Evolutionary conservation across 352 stramenopile genomes (phyloP).

Genomic region (Phytophthora multivora): DNA sequence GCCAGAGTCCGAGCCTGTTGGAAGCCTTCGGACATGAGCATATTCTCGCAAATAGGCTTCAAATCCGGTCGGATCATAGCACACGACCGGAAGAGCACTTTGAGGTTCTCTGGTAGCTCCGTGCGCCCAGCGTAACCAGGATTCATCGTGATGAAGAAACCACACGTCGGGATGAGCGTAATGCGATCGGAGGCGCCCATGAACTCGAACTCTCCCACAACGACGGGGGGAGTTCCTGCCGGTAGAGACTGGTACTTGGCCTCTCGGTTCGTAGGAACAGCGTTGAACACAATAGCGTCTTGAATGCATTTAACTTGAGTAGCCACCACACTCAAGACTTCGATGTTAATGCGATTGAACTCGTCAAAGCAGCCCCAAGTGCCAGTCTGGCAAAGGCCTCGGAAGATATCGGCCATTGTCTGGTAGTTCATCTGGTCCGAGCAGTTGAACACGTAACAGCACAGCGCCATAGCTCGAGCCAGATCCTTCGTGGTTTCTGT

Average conservation of each 20-base stretch:
- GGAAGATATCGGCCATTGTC: constrained; percentile 90
- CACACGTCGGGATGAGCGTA: constrained; percentile 86
- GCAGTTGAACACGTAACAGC: constrained; percentile 92
- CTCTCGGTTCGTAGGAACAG: constrained; percentile 94
- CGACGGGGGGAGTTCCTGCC: constrained; percentile 92
- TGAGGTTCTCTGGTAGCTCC: constrained; percentile 90
- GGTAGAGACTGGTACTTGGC: constrained; percentile 94
- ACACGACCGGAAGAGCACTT: constrained; percentile 92
- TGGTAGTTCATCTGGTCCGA: constrained; percentile 92
- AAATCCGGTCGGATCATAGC: constrained; percentile 96
- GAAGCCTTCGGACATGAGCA: constrained; percentile 91
- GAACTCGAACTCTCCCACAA: constrained; percentile 88
- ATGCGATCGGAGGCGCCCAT: constrained; percentile 88
- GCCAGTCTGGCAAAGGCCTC: constrained; percentile 80
- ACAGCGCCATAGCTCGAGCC: constrained; percentile 83
- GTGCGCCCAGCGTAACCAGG: constrained; percentile 91
- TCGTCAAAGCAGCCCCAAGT: constrained; percentile 91
- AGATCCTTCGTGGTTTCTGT: constrained; percentile 90
- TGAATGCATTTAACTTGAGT: constrained; percentile 89
- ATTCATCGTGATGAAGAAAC: constrained; percentile 97
- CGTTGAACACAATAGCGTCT: constrained; percentile 85
- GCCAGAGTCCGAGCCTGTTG: constrained; percentile 86
- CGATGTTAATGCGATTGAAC: constrained; percentile 91
- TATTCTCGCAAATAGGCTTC: constrained; percentile 90
- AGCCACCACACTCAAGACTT: constrained; percentile 86